phyloP scores from a whole-genome alignment of 176 grass and related monocot genomes.

The Cenchrus americanus region DNA sequence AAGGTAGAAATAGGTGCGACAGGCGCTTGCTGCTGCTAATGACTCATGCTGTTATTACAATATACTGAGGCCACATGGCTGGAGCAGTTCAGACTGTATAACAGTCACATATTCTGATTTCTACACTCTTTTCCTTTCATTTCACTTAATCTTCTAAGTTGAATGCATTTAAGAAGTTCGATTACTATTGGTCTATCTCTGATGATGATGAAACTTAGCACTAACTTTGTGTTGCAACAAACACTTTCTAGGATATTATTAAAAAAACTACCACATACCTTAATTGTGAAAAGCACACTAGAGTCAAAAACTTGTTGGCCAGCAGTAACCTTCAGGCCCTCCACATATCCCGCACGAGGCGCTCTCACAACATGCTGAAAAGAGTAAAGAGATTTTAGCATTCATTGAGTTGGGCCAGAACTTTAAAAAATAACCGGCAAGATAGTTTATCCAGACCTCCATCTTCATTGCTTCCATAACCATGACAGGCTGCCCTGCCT shows the following conservation, averaged over 20 bases:
- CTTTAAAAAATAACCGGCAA: neutral
- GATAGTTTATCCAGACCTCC: conserved; percentile 61
- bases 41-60: neutral
- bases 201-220: neutral
- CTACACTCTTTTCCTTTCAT: neutral
- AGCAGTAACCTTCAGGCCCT: conserved; percentile 73
- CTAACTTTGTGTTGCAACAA: neutral
- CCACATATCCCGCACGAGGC: conserved; percentile 63
- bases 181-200: neutral
- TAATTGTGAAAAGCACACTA: conserved; percentile 77
- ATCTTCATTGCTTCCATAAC: conserved; percentile 99
- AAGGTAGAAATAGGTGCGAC: neutral
- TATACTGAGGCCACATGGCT: neutral
- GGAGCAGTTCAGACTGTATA: neutral
- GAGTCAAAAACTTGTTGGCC: conserved; percentile 97
- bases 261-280: conserved; percentile 44
- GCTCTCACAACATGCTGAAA: conserved; percentile 92
- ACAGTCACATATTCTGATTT: neutral
- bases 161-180: neutral
- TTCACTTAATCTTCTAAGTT: neutral
- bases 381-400: neutral
- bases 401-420: neutral
- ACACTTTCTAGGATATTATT: conserved; percentile 7
- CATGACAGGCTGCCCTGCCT: conserved; percentile 78
- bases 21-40: neutral